These are phyloP conservation scores for Henckelia pumila DNA, from an alignment of 257 asterid species.

Conservation along the genomic window DNA sequence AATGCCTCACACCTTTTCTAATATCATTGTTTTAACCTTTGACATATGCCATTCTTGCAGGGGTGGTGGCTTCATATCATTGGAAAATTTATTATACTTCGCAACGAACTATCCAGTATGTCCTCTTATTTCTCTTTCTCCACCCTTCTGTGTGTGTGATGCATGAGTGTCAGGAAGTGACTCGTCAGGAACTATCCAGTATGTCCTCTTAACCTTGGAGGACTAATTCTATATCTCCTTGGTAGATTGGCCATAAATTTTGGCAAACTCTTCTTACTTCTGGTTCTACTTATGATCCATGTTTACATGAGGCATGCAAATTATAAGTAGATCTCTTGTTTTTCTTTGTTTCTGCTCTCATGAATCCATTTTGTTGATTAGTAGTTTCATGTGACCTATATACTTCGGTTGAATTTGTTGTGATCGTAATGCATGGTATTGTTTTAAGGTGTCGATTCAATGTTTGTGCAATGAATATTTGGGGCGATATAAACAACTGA, in stretches of 20 bases:
- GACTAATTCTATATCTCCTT: not conserved
- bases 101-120: slow-evolving; percentile 83
- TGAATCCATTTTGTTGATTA: not conserved
- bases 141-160: slow-evolving; percentile 5
- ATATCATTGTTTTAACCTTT: slow-evolving; percentile 6
- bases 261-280: too few species aligned
- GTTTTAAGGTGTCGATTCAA: not conserved
- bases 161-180: not conserved
- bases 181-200: too few species aligned
- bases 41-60: slow-evolving; percentile 36
- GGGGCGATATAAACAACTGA: not conserved
- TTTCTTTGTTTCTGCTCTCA: not conserved
- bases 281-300: not conserved
- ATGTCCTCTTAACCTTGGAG: not conserved
- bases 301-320: not conserved
- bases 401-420: not conserved
- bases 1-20: not conserved
- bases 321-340: too few species aligned
- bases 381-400: not conserved
- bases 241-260: not conserved
- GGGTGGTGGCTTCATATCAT: slow-evolving; percentile 97
- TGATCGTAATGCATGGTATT: not conserved
- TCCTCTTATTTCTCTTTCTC: slow-evolving; percentile 21
- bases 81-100: slow-evolving; percentile 88
- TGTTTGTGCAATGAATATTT: not conserved